These are phyloP conservation scores for Cucumis cinereus DNA, from an alignment of 306 rosid genomes.

Conservation along the genomic window DNA sequence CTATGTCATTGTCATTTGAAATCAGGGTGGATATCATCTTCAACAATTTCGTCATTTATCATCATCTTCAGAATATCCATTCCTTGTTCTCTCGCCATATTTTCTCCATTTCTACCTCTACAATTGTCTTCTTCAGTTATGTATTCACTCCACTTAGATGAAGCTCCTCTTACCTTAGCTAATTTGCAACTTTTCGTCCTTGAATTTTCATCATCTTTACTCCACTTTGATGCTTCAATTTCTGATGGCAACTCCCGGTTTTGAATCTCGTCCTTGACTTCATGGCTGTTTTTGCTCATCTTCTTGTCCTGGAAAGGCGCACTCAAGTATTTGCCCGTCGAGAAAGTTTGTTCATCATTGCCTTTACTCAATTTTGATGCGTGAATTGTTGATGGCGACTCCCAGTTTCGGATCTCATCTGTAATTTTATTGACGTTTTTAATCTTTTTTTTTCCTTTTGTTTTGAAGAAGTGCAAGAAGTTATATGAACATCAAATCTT, in stretches of 20 bases:
- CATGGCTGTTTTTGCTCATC: not conserved
- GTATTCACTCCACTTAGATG: conserved; percentile 63
- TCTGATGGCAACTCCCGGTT: conserved; percentile 2
- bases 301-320: not conserved
- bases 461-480: not conserved
- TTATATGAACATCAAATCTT: not conserved
- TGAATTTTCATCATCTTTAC: not conserved
- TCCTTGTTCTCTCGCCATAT: not conserved
- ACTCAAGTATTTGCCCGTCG: not conserved
- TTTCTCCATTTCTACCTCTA: not conserved
- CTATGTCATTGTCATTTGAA: conserved; percentile 20
- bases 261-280: conserved; percentile 17
- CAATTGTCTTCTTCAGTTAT: conserved; percentile 22
- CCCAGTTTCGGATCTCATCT: conserved; percentile 19
- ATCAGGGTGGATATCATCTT: conserved; percentile 76
- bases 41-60: conserved; percentile 43
- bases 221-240: conserved; percentile 11
- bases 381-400: not conserved
- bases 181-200: not conserved
- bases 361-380: conserved; percentile 12
- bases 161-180: conserved; percentile 16
- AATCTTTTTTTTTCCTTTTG: not conserved
- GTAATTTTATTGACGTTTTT: not conserved
- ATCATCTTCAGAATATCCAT: conserved; percentile 14
- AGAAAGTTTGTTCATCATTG: conserved; percentile 4